phyloP scores from a whole-genome alignment of 164 flowering plant species.

The Berberis vulgaris region DNA sequence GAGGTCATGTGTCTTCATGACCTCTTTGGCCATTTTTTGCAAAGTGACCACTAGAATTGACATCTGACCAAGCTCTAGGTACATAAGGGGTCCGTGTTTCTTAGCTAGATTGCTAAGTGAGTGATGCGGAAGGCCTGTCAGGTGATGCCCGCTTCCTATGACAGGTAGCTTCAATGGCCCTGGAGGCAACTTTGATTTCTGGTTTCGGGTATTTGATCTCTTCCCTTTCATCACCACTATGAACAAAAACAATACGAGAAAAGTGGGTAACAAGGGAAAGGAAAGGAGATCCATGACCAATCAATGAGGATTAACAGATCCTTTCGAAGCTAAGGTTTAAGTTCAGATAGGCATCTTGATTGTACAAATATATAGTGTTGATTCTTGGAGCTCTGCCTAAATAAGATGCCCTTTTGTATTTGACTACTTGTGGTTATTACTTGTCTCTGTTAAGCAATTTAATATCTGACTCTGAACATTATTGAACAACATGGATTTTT shows the following conservation, averaged over 20 bases:
- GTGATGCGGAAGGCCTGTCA: slow-evolving; percentile 6
- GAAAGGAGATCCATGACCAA: background rate
- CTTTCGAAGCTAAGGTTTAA: no score
- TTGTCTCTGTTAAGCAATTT: no score
- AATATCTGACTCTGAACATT: no score
- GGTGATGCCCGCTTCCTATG: slow-evolving; percentile 10
- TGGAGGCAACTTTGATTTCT: slow-evolving; percentile 13
- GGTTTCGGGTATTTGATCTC: slow-evolving; percentile 1
- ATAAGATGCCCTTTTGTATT: no score
- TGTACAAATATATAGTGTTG: no score
- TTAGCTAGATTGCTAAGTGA: slow-evolving; percentile 4
- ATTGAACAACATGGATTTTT: no score
- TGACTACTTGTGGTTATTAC: no score
- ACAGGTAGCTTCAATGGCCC: slow-evolving; percentile 26
- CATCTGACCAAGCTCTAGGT: slow-evolving; percentile 9
- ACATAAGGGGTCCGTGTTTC: slow-evolving; percentile 10
- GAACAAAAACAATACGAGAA: slow-evolving; percentile 5
- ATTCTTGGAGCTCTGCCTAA: no score
- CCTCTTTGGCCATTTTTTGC: slow-evolving; percentile 7
- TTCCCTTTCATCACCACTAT: background rate
- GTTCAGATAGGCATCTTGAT: no score
- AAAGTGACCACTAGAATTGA: slow-evolving; percentile 4
- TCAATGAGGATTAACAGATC: no score
- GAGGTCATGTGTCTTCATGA: slow-evolving; percentile 18
- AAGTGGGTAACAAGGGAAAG: slow-evolving; percentile 3